phyloP scores from a whole-genome alignment of 352 stramenopile species.

The Pythium aquatile region DNA sequence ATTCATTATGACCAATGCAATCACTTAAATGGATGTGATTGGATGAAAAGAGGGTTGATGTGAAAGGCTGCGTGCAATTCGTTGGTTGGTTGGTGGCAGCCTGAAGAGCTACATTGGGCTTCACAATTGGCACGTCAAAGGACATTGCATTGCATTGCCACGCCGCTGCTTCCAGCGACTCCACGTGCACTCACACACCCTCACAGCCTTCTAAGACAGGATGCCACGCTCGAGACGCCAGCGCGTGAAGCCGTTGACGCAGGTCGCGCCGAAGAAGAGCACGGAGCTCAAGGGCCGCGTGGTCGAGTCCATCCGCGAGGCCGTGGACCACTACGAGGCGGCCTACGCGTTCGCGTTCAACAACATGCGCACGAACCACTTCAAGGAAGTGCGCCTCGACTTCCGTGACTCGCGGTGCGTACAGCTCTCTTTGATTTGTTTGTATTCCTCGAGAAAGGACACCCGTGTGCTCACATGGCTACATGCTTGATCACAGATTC shows the following conservation, averaged over 20 bases:
- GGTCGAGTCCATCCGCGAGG: conserved; percentile 92
- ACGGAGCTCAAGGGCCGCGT: conserved; percentile 95
- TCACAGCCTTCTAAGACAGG: background rate
- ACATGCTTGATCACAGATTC: conserved; percentile 71
- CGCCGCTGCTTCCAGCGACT: background rate
- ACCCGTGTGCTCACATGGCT: background rate
- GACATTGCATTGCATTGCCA: conserved; percentile 5
- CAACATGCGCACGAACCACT: conserved; percentile 99
- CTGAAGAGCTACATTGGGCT: conserved; percentile 11
- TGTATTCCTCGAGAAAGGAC: background rate
- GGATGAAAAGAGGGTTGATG: conserved; percentile 33
- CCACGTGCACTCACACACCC: too few relatives aligned
- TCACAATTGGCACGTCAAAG: background rate
- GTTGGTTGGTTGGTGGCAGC: conserved; percentile 56
- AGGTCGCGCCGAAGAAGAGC: conserved; percentile 95
- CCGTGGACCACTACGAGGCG: conserved; percentile 91
- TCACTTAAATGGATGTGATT: conserved; percentile 24
- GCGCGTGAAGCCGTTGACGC: conserved; percentile 91
- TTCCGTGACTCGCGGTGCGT: conserved; percentile 91
- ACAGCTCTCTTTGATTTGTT: background rate
- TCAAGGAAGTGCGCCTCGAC: conserved; percentile 97
- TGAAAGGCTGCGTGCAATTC: conserved; percentile 20
- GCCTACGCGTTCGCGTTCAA: conserved; percentile 97
- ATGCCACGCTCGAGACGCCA: conserved; percentile 90
- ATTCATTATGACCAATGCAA: conserved; percentile 30